Evolutionary conservation across 768 basidiomycete species (phyloP), one percentile per base, ranked within the genome.

Genomic region (Kwoniella pini): DNA sequence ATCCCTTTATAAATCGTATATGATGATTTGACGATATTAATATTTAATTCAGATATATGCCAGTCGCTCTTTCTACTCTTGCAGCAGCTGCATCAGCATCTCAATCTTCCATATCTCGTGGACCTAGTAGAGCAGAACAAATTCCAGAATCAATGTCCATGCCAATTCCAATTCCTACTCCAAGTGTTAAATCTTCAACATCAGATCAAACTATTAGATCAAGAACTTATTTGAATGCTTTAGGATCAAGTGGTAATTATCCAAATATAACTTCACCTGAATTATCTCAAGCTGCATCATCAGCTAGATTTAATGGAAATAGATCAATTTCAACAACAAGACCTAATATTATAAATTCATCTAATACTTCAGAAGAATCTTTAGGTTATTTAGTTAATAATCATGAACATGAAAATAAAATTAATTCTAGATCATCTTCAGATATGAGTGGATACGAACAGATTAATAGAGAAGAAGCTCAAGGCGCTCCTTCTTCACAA

Each of bases 1-100:
- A n/a, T n/a, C n/a, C n/a, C n/a, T n/a, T n/a, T n/a, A n/a, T n/a
- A n/a, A n/a, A n/a, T n/a, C n/a, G n/a, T n/a, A n/a, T n/a, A n/a
- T n/a, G n/a, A n/a, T n/a, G n/a, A n/a, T n/a, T n/a, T n/a, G n/a
- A n/a, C n/a, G n/a, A n/a, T n/a, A n/a, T n/a, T n/a, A n/a, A n/a
- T n/a, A n/a, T n/a, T n/a, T n/a, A n/a, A n/a, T n/a, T 33, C 58
- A 72, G 71, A 31, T 70, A 71, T 43, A 52, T 75, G 38, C 74
- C 72, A 13, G 55, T 71, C 9, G 71, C 70, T 19, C 27, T 72
- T 27, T 59, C 70, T 10, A 65, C 71, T 19, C 55, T 73, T 7
- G 52, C 64, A 15, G 57, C 56, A 21, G 62, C 65, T 4, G 62
- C 68, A 2, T 53, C 49, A 2, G 51, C 66, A 4, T 38, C 64